These are phyloP conservation scores for Malus orientalis DNA, from an alignment of 306 rosid species.

Conservation along the genomic window DNA sequence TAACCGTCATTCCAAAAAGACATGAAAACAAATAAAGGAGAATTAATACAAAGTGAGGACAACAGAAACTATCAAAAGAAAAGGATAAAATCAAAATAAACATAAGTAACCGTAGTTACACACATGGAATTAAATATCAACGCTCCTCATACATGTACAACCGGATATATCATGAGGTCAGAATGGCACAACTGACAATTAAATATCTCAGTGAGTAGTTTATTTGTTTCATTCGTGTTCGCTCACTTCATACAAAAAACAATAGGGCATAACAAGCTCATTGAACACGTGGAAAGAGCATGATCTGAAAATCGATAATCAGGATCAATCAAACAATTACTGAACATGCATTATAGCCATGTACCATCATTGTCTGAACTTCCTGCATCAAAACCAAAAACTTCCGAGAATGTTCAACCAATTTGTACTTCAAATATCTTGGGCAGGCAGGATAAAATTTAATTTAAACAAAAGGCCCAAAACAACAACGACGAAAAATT, in stretches of 20 bases:
- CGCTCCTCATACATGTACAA: neutral
- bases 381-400: neutral
- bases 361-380: neutral
- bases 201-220: neutral
- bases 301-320: neutral
- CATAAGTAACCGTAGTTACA: neutral
- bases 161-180: neutral
- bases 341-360: neutral
- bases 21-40: conserved; percentile 20
- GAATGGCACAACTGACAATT: neutral
- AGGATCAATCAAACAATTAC: neutral
- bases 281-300: neutral
- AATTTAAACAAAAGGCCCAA: neutral
- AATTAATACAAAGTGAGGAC: conserved; percentile 9
- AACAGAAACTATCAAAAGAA: neutral
- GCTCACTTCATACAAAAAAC: neutral
- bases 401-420: neutral
- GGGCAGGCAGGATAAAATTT: neutral
- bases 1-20: conserved; percentile 40
- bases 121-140: neutral
- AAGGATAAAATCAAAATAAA: neutral
- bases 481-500: neutral
- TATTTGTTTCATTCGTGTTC: neutral
- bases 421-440: neutral
- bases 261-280: neutral